Evolutionary conservation across 2,329 filamentous ascomycete species (phyloP), one percentile per base, ranked within the genome.

Genomic region (Basipetospora chlamydospora): DNA sequence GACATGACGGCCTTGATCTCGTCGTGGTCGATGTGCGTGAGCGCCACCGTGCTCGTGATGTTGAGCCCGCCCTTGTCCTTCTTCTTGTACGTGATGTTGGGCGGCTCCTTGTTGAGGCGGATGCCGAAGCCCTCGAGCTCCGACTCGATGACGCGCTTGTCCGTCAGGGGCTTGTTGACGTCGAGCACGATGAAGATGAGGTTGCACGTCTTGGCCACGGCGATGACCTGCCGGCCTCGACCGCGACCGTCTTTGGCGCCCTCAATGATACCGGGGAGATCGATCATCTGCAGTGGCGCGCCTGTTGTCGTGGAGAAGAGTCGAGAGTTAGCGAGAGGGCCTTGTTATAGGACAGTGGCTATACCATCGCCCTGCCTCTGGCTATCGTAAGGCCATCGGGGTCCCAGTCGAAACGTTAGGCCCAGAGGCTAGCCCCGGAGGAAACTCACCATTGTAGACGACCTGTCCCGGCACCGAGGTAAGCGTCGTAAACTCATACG

Each of bases 51-150:
- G 60, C 76, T 90, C n/a, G 87, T 94, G 53, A 98, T 90, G 52
- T 83, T 87, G 53, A 98, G 76, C 25, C 90, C 90, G 47, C 90
- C 90, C 64, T 96, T 96, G 61, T 98, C 90, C 68, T 98, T 98
- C 70, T 98, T 98, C 63, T 80, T 92, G 68, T 95, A 94, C n/a
- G 90, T 83, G 51, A 98, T 98, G 57, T 98, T 98, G 28, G 90
- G 90, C 18, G 90, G 90, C 49, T 77, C 64, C 66, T 96, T 98
- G 68, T 98, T 98, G 66, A 96, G 88, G 39, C 90, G 75, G 54
- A 98, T 95, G 23, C 90, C 90, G 50, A 98, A 98, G 6, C 90
- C 90, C 57, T 98, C 90, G 55, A 98, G 61, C 63, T 98, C 90
- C 35, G 75, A 70, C 61, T 98, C 90, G 52, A 98, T 98, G 44